Conservation (phyloP, 2,329 filamentous ascomycete genomes). For the Atkinsonella texensis region DNA sequence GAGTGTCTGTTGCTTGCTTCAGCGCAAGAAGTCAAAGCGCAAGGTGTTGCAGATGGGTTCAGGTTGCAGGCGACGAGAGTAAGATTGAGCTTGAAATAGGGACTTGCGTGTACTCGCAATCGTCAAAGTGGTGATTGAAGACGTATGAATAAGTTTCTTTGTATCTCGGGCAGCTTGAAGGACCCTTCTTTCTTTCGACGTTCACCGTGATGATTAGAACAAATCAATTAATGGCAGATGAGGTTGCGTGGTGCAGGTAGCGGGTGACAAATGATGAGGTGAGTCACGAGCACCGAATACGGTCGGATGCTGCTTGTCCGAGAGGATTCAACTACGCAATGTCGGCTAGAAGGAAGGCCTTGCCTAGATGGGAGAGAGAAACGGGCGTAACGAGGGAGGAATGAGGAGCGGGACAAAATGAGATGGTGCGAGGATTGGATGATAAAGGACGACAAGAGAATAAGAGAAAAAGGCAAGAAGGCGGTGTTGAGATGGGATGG, state of each 20-base stretch:
- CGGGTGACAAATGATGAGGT: slow-evolving; percentile 9
- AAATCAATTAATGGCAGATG: slow-evolving; percentile 11
- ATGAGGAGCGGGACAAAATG: slow-evolving; percentile 16
- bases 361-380: slow-evolving; percentile 13
- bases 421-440: slow-evolving; percentile 15
- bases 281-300: neutral
- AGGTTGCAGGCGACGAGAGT: neutral
- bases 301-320: neutral
- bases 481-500: slow-evolving; percentile 23
- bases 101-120: neutral
- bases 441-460: slow-evolving; percentile 17
- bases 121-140: neutral
- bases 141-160: neutral
- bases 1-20: neutral
- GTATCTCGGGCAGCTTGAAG: slow-evolving; percentile 1
- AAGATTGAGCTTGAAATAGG: neutral
- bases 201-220: slow-evolving; percentile 3
- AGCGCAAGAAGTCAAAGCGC: neutral
- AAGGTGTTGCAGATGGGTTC: neutral
- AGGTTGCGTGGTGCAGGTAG: slow-evolving; percentile 12
- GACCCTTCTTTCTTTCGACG: slow-evolving; percentile 23
- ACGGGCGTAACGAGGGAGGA: slow-evolving; percentile 8
- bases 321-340: slow-evolving; percentile 15
- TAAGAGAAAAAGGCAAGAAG: slow-evolving; percentile 18
- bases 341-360: slow-evolving; percentile 25